These are phyloP conservation scores for Lepraria neglecta DNA, from an alignment of 495 filamentous ascomycete genomes.

Conservation along the genomic window DNA sequence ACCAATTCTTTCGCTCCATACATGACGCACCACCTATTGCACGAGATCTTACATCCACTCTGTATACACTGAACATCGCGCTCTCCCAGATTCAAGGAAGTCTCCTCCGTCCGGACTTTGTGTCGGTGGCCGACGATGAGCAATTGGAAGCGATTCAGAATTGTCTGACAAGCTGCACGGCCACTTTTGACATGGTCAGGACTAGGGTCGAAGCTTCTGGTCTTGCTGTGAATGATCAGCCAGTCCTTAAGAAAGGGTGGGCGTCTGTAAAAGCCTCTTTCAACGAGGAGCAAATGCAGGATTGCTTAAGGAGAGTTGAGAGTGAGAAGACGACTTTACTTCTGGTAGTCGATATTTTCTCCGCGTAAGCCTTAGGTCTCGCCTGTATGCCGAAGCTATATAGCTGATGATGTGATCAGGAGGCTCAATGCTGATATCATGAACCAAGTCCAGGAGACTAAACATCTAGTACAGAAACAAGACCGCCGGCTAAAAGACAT, in stretches of 20 bases:
- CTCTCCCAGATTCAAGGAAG: conserved; percentile 13
- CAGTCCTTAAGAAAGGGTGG: neutral
- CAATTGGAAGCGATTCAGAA: neutral
- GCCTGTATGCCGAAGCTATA: neutral
- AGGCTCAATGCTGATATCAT: conserved; percentile 7
- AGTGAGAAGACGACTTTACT: conserved; percentile 11
- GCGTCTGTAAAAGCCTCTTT: conserved; percentile 14
- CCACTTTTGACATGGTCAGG: neutral
- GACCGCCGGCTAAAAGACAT: conserved; percentile 10
- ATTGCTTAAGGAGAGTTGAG: conserved; percentile 7
- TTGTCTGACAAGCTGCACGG: conserved; percentile 11
- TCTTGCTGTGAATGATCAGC: neutral
- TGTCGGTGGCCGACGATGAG: neutral
- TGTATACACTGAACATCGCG: conserved; percentile 14
- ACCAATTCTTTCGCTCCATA: conserved; percentile 13
- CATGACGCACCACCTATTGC: conserved; percentile 9
- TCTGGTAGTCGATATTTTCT: conserved; percentile 5
- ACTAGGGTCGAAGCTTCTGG: conserved; percentile 8
- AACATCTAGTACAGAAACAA: neutral
- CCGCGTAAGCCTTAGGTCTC: neutral
- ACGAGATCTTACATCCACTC: neutral
- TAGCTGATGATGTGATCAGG: neutral
- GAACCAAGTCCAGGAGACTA: conserved; percentile 3
- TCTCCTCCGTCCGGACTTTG: neutral
- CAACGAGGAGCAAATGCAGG: conserved; percentile 10